These are phyloP conservation scores for Marchantia paleacea DNA, from an alignment of 225 moss, liverwort and hornwort genomes.

Conservation along the genomic window DNA sequence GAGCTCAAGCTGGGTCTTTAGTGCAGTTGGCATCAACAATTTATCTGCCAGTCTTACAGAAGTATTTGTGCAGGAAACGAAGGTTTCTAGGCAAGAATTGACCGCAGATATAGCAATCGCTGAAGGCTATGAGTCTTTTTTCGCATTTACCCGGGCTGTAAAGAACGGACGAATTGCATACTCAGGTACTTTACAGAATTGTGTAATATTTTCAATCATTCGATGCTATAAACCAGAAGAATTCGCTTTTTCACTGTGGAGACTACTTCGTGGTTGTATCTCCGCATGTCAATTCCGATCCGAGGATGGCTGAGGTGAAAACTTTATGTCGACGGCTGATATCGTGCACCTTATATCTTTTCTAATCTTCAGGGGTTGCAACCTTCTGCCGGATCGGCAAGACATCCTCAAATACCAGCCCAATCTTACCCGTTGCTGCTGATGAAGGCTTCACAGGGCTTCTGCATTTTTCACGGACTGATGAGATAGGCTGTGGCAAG, in stretches of 20 bases:
- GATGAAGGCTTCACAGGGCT: constrained; percentile 99
- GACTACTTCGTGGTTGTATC: background rate
- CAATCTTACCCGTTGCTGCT: constrained; percentile 70
- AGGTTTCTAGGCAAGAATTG: constrained; percentile 71
- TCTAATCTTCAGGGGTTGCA: constrained; percentile 70
- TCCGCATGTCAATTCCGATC: background rate
- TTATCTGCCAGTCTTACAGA: background rate
- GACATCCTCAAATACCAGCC: constrained; percentile 35
- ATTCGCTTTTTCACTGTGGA: background rate
- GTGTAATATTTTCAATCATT: too few species aligned
- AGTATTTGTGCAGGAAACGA: constrained; percentile 62
- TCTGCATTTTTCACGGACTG: constrained; percentile 62
- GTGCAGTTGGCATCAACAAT: too few species aligned
- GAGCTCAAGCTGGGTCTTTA: too few species aligned
- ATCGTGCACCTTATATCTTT: background rate
- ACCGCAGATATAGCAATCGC: constrained; percentile 78
- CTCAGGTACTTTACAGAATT: constrained; percentile 67
- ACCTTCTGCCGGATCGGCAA: constrained; percentile 74
- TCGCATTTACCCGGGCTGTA: constrained; percentile 81
- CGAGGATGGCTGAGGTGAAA: background rate
- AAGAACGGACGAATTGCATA: constrained; percentile 64
- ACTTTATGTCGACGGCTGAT: background rate
- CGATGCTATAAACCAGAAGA: too few species aligned
- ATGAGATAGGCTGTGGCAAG: constrained; percentile 58
- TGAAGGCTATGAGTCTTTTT: constrained; percentile 91